Percentiles rank a stretch among this genome's conserved stretches.
phyloP scores from a whole-genome alignment of 805 yeast species.

The Zygosaccharomyces siamensis region DNA sequence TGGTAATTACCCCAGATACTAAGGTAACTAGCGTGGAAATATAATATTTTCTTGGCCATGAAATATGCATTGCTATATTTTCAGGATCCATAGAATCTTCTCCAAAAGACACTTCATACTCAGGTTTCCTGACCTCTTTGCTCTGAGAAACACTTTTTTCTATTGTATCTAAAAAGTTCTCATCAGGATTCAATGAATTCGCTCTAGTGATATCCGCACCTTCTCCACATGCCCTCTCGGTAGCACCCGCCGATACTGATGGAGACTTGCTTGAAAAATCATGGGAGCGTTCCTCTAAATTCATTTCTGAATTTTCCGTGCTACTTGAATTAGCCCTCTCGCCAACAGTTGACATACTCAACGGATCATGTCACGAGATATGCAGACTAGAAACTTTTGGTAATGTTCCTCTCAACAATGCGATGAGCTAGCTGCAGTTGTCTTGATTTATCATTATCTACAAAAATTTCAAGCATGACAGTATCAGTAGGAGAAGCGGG shows the following conservation, averaged over 20 bases:
- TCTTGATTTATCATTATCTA: too few relatives aligned
- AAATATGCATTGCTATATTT: conserved; percentile 34
- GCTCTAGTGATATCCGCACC: not conserved
- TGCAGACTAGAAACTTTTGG: too few relatives aligned
- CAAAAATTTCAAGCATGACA: too few relatives aligned
- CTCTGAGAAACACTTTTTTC: not conserved
- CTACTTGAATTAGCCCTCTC: not conserved
- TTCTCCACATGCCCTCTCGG: not conserved
- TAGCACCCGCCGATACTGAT: not conserved
- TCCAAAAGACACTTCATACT: conserved; percentile 32
- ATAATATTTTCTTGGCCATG: conserved; percentile 50
- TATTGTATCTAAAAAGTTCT: conserved; percentile 1
- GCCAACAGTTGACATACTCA: not conserved
- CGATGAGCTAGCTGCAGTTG: too few relatives aligned
- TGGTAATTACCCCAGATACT: conserved; percentile 57
- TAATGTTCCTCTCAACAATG: too few relatives aligned
- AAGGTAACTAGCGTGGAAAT: conserved; percentile 50
- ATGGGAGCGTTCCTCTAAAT: not conserved
- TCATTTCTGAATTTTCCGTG: not conserved
- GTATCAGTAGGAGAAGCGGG: too few relatives aligned
- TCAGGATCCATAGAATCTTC: conserved; percentile 29
- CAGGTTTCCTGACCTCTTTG: conserved; percentile 6
- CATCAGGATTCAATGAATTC: conserved; percentile 7
- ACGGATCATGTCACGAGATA: not conserved
- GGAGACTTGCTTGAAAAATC: not conserved